Base-by-base conservation (phyloP, 75 land plant species). In the Picea sitchensis region DNA sequence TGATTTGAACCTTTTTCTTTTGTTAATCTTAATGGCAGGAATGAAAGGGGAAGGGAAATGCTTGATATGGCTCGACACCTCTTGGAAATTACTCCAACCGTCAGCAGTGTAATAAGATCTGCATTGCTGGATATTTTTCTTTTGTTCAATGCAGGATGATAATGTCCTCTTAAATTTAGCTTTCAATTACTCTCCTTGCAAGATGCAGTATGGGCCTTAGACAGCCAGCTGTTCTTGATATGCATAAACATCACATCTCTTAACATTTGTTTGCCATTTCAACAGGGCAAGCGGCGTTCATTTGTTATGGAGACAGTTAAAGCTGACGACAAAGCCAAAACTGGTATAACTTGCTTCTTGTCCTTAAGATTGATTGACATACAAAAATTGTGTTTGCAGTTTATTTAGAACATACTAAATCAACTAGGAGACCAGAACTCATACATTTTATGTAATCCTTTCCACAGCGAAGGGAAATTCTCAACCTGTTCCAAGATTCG, bases 221-320 rank as follows among this genome's bases (percentile, higher is more conserved):
- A 13, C 32, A 47, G 12, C 31, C 26, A 78, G 76, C 8, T 65
- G 14, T 67, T 65, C 51, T 36, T 9, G 14, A 72, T 14, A 54
- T 18, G 15, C 36, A 76, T 5, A 78, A 47, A 38, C 17, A 30
- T 44, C 31, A 31, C 38, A 9, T 32, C 57, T n/a, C 59, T 44
- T 15, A 21, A 78, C 56, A 26, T 7, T 65, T 17, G 30, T 47
- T 71, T 7, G n/a, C 20, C 47, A 41, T 71, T 51, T 38, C 58
- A 47, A 81, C 88, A 95, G 99, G 99, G 99, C 21, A 81, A 88
- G 41, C 82, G 98, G 61, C 78, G 80, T 8, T 87, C 99, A 57
- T 98, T 89, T 91, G 99, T 98, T 20, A 92, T 93, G 90, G 96
- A 95, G 75, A 98, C 99, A 21, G 99, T 98, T 9, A 95, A 95